Evolutionary conservation across 2,329 filamentous ascomycete species (phyloP).

Genomic region (Ophiocordyceps robertsii): DNA sequence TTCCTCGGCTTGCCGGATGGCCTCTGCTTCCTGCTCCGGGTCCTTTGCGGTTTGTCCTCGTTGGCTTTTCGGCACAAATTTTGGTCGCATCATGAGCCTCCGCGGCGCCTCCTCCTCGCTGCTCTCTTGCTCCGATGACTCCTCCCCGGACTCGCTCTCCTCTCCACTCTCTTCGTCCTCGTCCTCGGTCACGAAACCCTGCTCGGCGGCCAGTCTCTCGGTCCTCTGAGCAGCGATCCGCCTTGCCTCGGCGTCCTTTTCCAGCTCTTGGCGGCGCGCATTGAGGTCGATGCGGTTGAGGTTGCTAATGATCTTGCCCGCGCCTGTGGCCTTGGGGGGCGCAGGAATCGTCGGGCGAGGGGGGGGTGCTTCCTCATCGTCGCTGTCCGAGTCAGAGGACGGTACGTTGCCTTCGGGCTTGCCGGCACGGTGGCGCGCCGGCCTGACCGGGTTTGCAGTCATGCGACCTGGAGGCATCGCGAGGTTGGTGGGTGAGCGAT

Average conservation of each 20-base stretch:
- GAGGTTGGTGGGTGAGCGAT: conserved; percentile 1
- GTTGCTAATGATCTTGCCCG: conserved; percentile 41
- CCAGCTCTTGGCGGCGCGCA: conserved; percentile 29
- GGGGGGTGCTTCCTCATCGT: conserved; percentile 20
- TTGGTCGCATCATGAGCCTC: conserved; percentile 46
- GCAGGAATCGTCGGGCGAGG: conserved; percentile 27
- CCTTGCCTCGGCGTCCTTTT: conserved; percentile 28
- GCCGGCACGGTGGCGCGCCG: conserved; percentile 73
- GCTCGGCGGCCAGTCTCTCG: conserved; percentile 39
- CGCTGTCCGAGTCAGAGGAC: conserved; percentile 38
- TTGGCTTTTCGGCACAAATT: conserved; percentile 48
- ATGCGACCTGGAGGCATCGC: conserved; percentile 66
- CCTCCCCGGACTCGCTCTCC: conserved; percentile 20
- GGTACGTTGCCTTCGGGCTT: conserved; percentile 51
- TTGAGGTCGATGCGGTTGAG: conserved; percentile 39
- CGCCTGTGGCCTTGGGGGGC: conserved; percentile 42
- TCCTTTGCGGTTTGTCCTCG: conserved; percentile 22
- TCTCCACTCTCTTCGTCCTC: conserved; percentile 29
- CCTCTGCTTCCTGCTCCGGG: conserved; percentile 20
- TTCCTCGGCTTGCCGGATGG: conserved; percentile 33
- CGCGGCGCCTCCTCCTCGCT: conserved; percentile 43
- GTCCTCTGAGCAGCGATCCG: conserved; percentile 34
- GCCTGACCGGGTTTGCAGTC: conserved; percentile 79
- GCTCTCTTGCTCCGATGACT: conserved; percentile 28
- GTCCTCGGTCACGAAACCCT: conserved; percentile 50